Percentiles rank a stretch among this genome's conserved stretches.
phyloP scores from a whole-genome alignment of 192 early-diverging fungal species.

The Coemansia sp. region DNA sequence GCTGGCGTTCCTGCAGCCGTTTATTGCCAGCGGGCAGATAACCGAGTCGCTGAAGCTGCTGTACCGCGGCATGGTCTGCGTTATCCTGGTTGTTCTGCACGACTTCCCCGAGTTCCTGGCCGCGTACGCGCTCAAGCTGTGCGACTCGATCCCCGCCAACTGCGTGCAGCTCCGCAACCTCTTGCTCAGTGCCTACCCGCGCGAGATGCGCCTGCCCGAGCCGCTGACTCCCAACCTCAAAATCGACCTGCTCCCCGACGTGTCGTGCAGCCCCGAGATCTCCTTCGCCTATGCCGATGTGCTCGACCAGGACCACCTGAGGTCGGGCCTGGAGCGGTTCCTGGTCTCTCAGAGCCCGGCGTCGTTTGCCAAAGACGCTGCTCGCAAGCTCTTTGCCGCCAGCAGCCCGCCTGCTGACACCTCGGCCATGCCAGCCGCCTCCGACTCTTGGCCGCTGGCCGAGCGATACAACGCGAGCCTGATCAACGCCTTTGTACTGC shows the following conservation, averaged over 20 bases:
- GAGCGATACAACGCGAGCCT: constrained; percentile 73
- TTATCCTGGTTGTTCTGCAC: constrained; percentile 89
- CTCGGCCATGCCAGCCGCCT: neutral
- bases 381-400: constrained; percentile 7
- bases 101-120: constrained; percentile 98
- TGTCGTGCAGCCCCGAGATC: constrained; percentile 81
- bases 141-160: constrained; percentile 85
- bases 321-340: constrained; percentile 73
- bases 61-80: constrained; percentile 88
- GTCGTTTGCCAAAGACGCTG: constrained; percentile 26
- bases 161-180: constrained; percentile 97
- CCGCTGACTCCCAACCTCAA: constrained; percentile 95
- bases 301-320: constrained; percentile 66
- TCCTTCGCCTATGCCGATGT: constrained; percentile 80
- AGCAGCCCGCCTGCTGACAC: neutral
- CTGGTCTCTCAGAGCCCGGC: constrained; percentile 61
- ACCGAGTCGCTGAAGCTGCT: constrained; percentile 77
- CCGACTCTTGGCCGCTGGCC: neutral
- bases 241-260: constrained; percentile 88
- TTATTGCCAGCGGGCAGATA: constrained; percentile 70
- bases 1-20: constrained; percentile 87
- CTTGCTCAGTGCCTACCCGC: constrained; percentile 95
- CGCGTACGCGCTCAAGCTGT: constrained; percentile 88
- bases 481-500: constrained; percentile 88
- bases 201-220: constrained; percentile 94